Percentiles rank a stretch among this genome's conserved stretches.
phyloP scores from a whole-genome alignment of 1,139 yeast species.

The Saccharomycopsis hybrid region DNA sequence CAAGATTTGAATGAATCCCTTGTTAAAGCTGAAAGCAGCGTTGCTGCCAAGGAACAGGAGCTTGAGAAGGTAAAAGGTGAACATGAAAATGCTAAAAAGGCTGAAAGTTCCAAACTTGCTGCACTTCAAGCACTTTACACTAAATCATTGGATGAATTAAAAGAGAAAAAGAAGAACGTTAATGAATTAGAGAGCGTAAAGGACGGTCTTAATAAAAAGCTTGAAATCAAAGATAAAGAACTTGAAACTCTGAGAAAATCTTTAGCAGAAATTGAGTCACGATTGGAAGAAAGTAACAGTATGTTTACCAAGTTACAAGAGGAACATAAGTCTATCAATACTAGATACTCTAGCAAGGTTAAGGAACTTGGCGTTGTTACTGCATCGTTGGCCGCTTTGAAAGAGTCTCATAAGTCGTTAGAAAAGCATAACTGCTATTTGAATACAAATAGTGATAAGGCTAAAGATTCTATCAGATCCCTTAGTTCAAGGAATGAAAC shows the following conservation, averaged over 20 bases:
- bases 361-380: constrained; percentile 5
- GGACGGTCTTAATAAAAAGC: not conserved
- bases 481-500: too few species aligned
- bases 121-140: not conserved
- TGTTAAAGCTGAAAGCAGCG: not conserved
- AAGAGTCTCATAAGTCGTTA: constrained; percentile 10
- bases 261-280: not conserved
- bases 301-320: not conserved
- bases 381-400: constrained; percentile 12
- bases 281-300: not conserved
- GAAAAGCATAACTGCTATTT: not conserved
- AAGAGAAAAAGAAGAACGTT: not conserved
- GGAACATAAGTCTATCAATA: not conserved
- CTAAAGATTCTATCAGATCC: too few species aligned
- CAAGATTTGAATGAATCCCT: not conserved
- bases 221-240: not conserved
- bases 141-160: not conserved
- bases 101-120: too few species aligned
- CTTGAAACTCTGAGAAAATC: not conserved
- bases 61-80: not conserved
- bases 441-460: not conserved
- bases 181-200: not conserved
- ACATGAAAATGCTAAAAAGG: too few species aligned
- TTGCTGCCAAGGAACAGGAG: constrained; percentile 1
- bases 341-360: not conserved